Conservation (phyloP, 2,329 filamentous ascomycete genomes). For the Fusarium lateritium region DNA sequence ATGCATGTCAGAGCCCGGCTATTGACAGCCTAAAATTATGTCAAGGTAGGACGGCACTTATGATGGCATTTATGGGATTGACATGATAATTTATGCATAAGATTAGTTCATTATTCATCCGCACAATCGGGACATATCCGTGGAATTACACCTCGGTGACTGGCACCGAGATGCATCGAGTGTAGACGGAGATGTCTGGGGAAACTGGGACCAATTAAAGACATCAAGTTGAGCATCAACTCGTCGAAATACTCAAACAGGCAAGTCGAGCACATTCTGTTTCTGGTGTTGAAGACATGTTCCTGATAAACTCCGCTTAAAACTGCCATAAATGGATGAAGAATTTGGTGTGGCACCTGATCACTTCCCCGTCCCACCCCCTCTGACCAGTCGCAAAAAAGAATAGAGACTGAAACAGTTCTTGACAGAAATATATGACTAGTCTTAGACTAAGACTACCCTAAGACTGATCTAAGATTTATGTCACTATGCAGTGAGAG, state of each 20-base stretch:
- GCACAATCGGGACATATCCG: too few relatives aligned
- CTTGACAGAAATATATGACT: too few relatives aligned
- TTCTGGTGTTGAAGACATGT: not conserved
- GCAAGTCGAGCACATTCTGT: not conserved
- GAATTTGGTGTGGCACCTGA: not conserved
- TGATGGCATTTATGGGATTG: not conserved
- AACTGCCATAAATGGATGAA: conserved; percentile 1
- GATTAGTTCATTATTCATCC: not conserved
- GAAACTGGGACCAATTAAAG: not conserved
- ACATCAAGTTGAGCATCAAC: not conserved
- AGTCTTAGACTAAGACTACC: too few relatives aligned
- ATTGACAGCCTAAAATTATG: not conserved
- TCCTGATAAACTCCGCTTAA: conserved; percentile 2
- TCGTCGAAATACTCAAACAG: not conserved
- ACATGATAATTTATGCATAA: not conserved
- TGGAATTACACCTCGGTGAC: not conserved
- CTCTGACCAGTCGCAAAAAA: not conserved
- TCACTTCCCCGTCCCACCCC: conserved; percentile 9
- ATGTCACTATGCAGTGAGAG: too few relatives aligned
- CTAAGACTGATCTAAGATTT: too few relatives aligned
- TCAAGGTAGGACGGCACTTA: not conserved
- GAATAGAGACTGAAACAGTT: too few relatives aligned
- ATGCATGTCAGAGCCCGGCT: not conserved
- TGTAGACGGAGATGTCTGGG: not conserved
- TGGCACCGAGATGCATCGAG: not conserved